phyloP scores from a whole-genome alignment of 2,329 filamentous ascomycete species.

The Aspergillus sp. region DNA sequence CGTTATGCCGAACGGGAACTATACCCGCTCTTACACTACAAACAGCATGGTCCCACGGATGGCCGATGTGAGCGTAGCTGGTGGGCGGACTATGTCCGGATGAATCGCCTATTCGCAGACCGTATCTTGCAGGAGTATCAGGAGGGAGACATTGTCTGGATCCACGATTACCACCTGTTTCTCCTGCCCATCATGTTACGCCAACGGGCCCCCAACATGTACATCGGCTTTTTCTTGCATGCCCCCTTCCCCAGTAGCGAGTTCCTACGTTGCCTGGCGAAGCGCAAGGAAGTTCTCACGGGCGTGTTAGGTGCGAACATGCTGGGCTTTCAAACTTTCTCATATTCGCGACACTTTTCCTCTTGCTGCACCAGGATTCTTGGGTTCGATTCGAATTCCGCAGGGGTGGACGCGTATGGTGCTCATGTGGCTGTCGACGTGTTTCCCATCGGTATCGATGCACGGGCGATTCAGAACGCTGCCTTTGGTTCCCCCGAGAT shows the following conservation, averaged over 20 bases:
- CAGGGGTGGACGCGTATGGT: conserved; percentile 82
- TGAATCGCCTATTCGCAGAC: conserved; percentile 89
- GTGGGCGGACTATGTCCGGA: conserved; percentile 86
- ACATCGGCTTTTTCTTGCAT: conserved; percentile 91
- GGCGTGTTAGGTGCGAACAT: conserved; percentile 87
- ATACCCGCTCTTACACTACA: conserved; percentile 92
- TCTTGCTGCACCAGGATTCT: conserved; percentile 88
- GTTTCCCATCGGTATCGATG: conserved; percentile 91
- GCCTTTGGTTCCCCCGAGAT: conserved; percentile 66
- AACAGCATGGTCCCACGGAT: conserved; percentile 83
- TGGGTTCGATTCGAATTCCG: conserved; percentile 77
- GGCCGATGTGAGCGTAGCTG: conserved; percentile 71
- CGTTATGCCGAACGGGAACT: conserved; percentile 85
- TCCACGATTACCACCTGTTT: conserved; percentile 92
- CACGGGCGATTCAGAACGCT: conserved; percentile 63
- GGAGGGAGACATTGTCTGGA: conserved; percentile 82
- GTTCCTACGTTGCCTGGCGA: conserved; percentile 79
- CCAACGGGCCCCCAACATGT: conserved; percentile 77
- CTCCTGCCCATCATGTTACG: conserved; percentile 81
- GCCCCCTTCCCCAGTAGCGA: conserved; percentile 94
- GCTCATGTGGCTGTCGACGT: conserved; percentile 84
- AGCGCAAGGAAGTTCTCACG: conserved; percentile 81
- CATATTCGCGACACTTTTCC: conserved; percentile 88
- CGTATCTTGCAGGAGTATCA: conserved; percentile 82
- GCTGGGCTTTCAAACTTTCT: conserved; percentile 91